A percentile compares a stretch with the other conserved stretches of the same genome.
Evolutionary conservation across 768 basidiomycete species (phyloP).

Genomic region (Sarcomyxa edulis): DNA sequence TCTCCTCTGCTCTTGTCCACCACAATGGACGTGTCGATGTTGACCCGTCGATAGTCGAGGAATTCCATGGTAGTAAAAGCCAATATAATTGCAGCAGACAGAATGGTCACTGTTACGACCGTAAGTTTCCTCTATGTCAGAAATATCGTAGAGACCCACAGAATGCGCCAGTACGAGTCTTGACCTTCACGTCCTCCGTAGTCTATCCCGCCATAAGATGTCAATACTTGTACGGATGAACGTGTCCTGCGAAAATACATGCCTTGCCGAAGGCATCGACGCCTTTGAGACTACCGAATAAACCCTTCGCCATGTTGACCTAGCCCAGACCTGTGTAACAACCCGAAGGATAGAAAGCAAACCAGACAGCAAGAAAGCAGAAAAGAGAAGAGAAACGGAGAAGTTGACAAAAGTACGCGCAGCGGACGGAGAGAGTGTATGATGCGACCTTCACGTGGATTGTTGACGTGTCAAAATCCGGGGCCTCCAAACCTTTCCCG

Average conservation of each 20-base stretch:
- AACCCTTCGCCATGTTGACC: conserved; percentile 68
- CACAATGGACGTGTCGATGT: conserved; percentile 85
- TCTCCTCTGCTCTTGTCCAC: conserved; percentile 96
- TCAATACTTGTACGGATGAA: too few species aligned
- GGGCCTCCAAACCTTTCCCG: conserved; percentile 7
- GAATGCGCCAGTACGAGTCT: conserved; percentile 90
- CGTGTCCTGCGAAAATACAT: conserved; percentile 14
- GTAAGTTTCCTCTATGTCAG: conserved; percentile 4
- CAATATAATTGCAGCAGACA: conserved; percentile 89
- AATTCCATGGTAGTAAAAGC: conserved; percentile 92
- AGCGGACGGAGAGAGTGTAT: conserved; percentile 1
- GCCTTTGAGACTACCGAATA: conserved; percentile 77
- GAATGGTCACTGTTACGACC: conserved; percentile 68
- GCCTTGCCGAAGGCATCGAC: conserved; percentile 99
- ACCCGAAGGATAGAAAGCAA: too few species aligned
- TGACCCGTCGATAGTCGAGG: conserved; percentile 86
- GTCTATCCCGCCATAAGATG: conserved; percentile 77
- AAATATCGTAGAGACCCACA: conserved; percentile 42
- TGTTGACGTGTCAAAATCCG: conserved; percentile 31
- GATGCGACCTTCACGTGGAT: conserved; percentile 22
- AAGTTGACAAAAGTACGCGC: too few species aligned
- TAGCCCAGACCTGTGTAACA: too few species aligned
- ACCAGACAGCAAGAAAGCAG: too few species aligned
- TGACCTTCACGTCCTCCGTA: conserved; percentile 98
- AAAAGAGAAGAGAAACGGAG: conserved; percentile 9